A percentile compares a stretch with the other conserved stretches of the same genome.
phyloP scores from a whole-genome alignment of 805 yeast species.

The Sungouiozyma ichnusensis region DNA sequence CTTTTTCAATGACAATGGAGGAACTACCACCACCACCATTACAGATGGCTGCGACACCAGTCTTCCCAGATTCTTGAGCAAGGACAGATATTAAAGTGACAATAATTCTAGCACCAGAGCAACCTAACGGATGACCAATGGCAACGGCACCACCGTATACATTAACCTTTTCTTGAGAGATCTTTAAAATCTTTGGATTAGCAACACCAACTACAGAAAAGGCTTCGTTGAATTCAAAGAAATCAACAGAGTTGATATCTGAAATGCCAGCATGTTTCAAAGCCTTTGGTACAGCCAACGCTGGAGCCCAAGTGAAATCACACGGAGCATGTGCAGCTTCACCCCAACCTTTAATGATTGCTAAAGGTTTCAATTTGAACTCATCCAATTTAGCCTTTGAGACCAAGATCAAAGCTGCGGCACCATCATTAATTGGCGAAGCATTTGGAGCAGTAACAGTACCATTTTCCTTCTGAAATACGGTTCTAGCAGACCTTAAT shows the following conservation, averaged over 20 bases:
- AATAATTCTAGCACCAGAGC: slow-evolving; percentile 91
- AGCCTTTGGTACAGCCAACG: slow-evolving; percentile 93
- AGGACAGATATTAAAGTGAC: slow-evolving; percentile 77
- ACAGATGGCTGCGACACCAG: slow-evolving; percentile 94
- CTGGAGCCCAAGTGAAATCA: slow-evolving; percentile 93
- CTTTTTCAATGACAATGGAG: slow-evolving; percentile 73
- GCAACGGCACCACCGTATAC: slow-evolving; percentile 96
- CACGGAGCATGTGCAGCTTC: slow-evolving; percentile 95
- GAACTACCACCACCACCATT: slow-evolving; percentile 99
- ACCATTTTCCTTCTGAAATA: slow-evolving; percentile 87
- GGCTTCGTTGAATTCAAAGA: slow-evolving; percentile 94
- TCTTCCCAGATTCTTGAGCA: slow-evolving; percentile 72
- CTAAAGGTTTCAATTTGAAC: slow-evolving; percentile 79
- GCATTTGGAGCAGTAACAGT: slow-evolving; percentile 97
- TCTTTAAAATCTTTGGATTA: slow-evolving; percentile 57
- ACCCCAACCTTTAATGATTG: slow-evolving; percentile 89
- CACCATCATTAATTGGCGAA: slow-evolving; percentile 95
- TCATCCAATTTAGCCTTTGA: slow-evolving; percentile 78
- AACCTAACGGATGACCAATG: slow-evolving; percentile 88
- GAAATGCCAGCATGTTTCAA: slow-evolving; percentile 70
- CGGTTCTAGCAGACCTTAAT: slow-evolving; percentile 80
- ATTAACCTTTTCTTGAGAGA: slow-evolving; percentile 62
- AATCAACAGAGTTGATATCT: slow-evolving; percentile 59
- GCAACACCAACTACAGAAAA: slow-evolving; percentile 95
- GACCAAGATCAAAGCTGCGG: slow-evolving; percentile 85